Evolutionary conservation across 177 flowering plant species (phyloP).

Genomic region (Vitis hybrid): DNA sequence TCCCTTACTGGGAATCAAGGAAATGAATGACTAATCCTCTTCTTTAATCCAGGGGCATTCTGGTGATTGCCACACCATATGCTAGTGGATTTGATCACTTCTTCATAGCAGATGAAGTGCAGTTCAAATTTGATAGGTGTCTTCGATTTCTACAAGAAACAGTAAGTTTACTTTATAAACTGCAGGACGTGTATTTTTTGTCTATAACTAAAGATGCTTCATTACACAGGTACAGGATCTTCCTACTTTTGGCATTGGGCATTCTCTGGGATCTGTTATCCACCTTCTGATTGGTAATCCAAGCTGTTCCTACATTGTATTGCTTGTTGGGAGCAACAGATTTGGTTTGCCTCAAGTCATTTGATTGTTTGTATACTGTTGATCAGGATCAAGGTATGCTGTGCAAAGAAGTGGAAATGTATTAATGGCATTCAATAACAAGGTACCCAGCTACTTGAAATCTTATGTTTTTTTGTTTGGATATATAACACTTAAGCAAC

Average conservation of each 20-base stretch:
- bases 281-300: slow-evolving; percentile 83
- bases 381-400: slow-evolving; percentile 88
- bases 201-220: neutral
- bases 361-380: slow-evolving; percentile 7
- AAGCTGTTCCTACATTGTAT: neutral
- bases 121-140: slow-evolving; percentile 90
- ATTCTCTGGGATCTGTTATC: slow-evolving; percentile 89
- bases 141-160: slow-evolving; percentile 60
- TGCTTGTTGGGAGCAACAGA: neutral
- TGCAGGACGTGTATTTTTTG: neutral
- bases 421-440: slow-evolving; percentile 87
- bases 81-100: slow-evolving; percentile 96
- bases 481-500: neutral
- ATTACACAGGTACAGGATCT: slow-evolving; percentile 55
- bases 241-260: slow-evolving; percentile 89
- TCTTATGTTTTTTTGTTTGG: neutral
- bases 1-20: neutral
- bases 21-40: neutral
- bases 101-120: slow-evolving; percentile 92
- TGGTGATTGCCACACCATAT: slow-evolving; percentile 94
- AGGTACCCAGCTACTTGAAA: slow-evolving; percentile 42
- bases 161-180: slow-evolving; percentile 41
- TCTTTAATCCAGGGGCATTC: slow-evolving; percentile 54
- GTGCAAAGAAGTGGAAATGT: slow-evolving; percentile 84
- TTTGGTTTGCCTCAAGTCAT: slow-evolving; percentile 13